phyloP scores from a whole-genome alignment of 2,329 filamentous ascomycete species.

The Beauveria sp. region DNA sequence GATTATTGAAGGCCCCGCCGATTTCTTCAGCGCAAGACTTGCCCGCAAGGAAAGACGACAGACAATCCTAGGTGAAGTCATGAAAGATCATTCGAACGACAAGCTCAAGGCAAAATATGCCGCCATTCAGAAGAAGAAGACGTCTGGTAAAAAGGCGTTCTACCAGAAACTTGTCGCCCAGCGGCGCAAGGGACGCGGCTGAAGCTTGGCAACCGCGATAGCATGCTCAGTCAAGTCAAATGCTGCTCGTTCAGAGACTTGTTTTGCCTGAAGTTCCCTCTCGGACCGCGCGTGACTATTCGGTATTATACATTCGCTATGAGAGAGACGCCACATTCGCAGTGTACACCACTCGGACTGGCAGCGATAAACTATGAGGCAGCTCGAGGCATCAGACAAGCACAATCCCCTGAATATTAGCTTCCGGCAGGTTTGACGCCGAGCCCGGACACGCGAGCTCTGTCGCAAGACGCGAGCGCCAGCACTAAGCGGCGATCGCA shows the following conservation, averaged over 20 bases:
- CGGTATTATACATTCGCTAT: background rate
- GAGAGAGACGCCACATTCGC: background rate
- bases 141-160: slow-evolving; percentile 79
- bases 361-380: background rate
- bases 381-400: background rate
- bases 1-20: slow-evolving; percentile 79
- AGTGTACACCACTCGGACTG: background rate
- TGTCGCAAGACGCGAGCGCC: background rate
- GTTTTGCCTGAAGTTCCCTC: too few relatives aligned
- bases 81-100: slow-evolving; percentile 42
- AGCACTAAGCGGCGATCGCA: background rate
- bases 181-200: slow-evolving; percentile 20
- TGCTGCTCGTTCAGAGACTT: background rate
- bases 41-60: slow-evolving; percentile 81
- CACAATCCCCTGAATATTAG: background rate
- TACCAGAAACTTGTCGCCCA: slow-evolving; percentile 68
- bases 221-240: background rate
- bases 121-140: slow-evolving; percentile 74
- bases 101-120: slow-evolving; percentile 84
- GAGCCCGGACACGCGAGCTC: background rate
- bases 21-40: slow-evolving; percentile 74
- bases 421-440: background rate
- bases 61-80: slow-evolving; percentile 78
- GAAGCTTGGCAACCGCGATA: background rate
- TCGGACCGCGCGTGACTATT: background rate